Base-by-base conservation (phyloP, 768 basidiomycete genomes). In the Hygrocybe coccinea region DNA sequence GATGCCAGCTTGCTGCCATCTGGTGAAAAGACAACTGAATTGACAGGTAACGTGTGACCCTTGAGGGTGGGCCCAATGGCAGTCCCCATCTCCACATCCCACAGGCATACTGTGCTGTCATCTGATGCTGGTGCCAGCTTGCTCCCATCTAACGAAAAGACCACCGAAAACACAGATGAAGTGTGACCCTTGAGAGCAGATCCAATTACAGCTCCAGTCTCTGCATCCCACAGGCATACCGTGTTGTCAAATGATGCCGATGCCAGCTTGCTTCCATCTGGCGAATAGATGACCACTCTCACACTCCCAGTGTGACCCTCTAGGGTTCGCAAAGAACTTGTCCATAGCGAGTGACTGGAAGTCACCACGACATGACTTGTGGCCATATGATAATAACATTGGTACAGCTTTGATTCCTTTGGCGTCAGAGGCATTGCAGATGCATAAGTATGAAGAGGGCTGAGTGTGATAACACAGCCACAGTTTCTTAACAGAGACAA, bases 1-100 rank as follows among this genome's bases (percentile, higher is more conserved):
- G 60, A 53, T 9, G 33, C 46, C 7, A 62, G 35, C 36, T 37
- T 19, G 22, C 17, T 50, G 7, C 53, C 39, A 46, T 58, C 56
- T 21, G 60, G 57, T 9, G 61, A 62, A 48, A 62, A 58, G 5
- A 56, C 49, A 33, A 50, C 35, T 2, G 48, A 50, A 36, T 50
- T 5, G 24, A 50, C 48, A 29, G 4, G 7, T n/a, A 3, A 14
- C 22, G 21, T 50, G 21, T 50, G 48, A 29, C 29, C 39, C 4
- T 43, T 10, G 15, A 43, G 39, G 11, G 39, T 10, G 11, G 39
- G 21, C 39, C 39, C 39, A 43, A 43, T 43, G 3, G 39, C 29
- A 29, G 29, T 8, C 29, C 29, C 29, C 29, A 8, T 8, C 29
- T 29, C 29, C 8, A 8, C 29, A 29, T 29, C 29, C 29, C 29